A percentile compares a stretch with the other conserved stretches of the same genome.
Evolutionary conservation across 108 stramenopile genomes (phyloP).

Genomic region (Pseudonitzschia pungens): DNA sequence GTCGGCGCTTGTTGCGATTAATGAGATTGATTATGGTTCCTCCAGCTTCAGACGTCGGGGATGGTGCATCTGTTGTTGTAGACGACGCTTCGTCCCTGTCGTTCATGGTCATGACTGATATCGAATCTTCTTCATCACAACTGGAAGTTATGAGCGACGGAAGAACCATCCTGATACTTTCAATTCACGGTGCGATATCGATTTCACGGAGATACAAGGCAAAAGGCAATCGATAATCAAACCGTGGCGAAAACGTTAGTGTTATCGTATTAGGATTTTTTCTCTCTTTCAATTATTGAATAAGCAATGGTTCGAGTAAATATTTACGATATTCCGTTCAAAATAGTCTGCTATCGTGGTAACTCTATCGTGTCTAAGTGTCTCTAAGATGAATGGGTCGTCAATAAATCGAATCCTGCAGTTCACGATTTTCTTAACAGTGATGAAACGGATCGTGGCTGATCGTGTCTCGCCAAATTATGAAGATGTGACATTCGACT

Average conservation of each 20-base stretch:
- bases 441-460: not conserved
- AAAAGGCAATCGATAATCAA: not conserved
- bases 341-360: not conserved
- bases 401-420: not conserved
- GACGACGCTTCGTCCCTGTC: not conserved
- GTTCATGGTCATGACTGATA: not conserved
- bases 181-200: too few relatives aligned
- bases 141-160: not conserved
- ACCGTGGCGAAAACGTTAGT: not conserved
- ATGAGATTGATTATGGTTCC: conserved; percentile 3
- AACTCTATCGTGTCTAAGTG: not conserved
- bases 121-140: not conserved
- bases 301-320: too few relatives aligned
- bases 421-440: not conserved
- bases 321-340: too few relatives aligned
- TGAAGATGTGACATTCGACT: not conserved
- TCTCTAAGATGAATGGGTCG: not conserved
- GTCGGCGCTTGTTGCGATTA: not conserved
- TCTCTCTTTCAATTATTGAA: too few relatives aligned
- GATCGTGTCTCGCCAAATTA: not conserved
- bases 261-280: not conserved
- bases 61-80: not conserved
- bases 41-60: not conserved
- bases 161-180: not conserved
- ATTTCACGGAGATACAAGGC: not conserved